Conservation (phyloP, 805 yeast species). For the Wickerhamiella qilinensis region DNA sequence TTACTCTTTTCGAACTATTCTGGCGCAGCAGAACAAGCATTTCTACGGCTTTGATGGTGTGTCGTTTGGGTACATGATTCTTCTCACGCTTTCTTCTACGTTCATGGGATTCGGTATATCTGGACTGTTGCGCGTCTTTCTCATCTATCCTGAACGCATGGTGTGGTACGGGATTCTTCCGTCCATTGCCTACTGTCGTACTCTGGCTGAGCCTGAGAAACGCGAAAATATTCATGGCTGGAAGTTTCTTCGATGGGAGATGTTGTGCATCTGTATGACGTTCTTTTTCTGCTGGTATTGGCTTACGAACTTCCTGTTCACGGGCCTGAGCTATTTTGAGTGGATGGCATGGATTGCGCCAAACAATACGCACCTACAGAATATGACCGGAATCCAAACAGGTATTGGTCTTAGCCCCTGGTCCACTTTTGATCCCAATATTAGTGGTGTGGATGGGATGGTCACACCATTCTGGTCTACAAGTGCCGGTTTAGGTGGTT, state of each 20-base stretch:
- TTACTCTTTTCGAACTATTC: slow-evolving; percentile 19
- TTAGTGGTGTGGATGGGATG: slow-evolving; percentile 20
- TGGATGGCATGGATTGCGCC: slow-evolving; percentile 50
- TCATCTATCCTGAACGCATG: slow-evolving; percentile 34
- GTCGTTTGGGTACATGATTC: slow-evolving; percentile 34
- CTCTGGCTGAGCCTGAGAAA: slow-evolving; percentile 27
- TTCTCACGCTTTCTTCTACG: slow-evolving; percentile 38
- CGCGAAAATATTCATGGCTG: slow-evolving; percentile 40
- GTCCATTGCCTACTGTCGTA: slow-evolving; percentile 32
- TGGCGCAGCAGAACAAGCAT: slow-evolving; percentile 18
- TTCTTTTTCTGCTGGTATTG: slow-evolving; percentile 41
- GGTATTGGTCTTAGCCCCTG: slow-evolving; percentile 43
- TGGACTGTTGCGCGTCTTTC: slow-evolving; percentile 42
- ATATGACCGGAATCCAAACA: slow-evolving; percentile 29
- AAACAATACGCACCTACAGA: slow-evolving; percentile 30
- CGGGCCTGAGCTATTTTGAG: slow-evolving; percentile 44
- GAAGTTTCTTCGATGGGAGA: slow-evolving; percentile 35
- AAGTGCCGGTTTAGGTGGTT: slow-evolving; percentile 23
- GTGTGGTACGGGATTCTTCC: slow-evolving; percentile 42
- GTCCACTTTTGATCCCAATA: slow-evolving; percentile 35
- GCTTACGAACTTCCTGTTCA: slow-evolving; percentile 51
- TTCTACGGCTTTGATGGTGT: slow-evolving; percentile 13
- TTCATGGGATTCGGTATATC: slow-evolving; percentile 55
- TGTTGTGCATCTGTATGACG: slow-evolving; percentile 30
- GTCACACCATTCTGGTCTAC: slow-evolving; percentile 29